Percentiles rank a stretch among this genome's conserved stretches.
Conservation (phyloP, 2,329 filamentous ascomycete genomes). For the Cladosporium colombiae region DNA sequence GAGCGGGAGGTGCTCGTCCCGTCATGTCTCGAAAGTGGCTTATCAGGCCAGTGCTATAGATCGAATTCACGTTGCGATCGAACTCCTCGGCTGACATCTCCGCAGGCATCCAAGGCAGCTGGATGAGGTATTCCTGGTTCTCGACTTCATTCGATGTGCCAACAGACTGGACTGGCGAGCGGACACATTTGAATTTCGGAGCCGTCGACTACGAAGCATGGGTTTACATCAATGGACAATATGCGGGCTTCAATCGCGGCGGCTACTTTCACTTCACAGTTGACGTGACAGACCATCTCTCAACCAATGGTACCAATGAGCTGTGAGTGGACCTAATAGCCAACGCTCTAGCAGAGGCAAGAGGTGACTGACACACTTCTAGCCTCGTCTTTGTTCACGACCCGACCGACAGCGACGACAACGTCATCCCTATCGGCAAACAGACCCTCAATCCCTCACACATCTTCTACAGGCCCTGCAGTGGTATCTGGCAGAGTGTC, state of each 20-base stretch:
- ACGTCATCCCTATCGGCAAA: constrained; percentile 61
- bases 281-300: constrained; percentile 62
- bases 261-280: constrained; percentile 60
- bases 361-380: constrained; percentile 45
- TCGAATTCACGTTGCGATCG: neutral
- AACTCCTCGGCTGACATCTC: neutral
- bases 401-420: constrained; percentile 58
- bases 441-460: constrained; percentile 57
- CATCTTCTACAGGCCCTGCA: constrained; percentile 70
- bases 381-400: constrained; percentile 66
- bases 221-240: constrained; percentile 55
- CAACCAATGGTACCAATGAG: constrained; percentile 62
- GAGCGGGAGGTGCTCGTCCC: constrained; percentile 52
- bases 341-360: constrained; percentile 22
- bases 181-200: constrained; percentile 56
- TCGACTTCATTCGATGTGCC: constrained; percentile 53
- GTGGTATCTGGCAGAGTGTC: constrained; percentile 71
- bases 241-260: constrained; percentile 55
- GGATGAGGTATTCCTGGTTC: constrained; percentile 37
- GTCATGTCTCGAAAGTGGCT: constrained; percentile 56
- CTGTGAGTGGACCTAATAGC: constrained; percentile 56
- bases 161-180: constrained; percentile 45
- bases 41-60: constrained; percentile 44
- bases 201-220: constrained; percentile 62
- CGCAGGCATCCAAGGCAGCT: constrained; percentile 30